Percentiles rank a stretch among this genome's conserved stretches.
Evolutionary conservation across 129 eudicot species (phyloP).

Genomic region (Lonicera japonica): DNA sequence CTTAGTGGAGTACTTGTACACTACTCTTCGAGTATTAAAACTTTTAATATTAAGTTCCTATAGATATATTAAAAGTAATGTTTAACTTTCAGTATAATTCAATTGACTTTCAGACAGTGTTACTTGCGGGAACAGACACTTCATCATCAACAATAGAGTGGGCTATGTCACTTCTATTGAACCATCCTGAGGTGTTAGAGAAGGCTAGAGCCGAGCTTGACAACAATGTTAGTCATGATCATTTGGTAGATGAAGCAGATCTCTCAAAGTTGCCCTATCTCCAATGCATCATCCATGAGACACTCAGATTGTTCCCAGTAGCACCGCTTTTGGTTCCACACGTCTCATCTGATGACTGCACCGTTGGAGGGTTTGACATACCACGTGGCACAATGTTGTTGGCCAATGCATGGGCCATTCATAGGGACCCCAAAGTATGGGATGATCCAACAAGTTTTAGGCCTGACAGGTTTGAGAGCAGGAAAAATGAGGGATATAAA

Average conservation of each 20-base stretch:
- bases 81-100: too few species aligned
- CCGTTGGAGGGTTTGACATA: conserved; percentile 30
- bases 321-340: conserved; percentile 46
- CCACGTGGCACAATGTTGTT: conserved; percentile 40
- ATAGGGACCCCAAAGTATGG: conserved; percentile 43
- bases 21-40: too few species aligned
- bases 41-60: too few species aligned
- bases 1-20: too few species aligned
- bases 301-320: conserved; percentile 37
- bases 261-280: conserved; percentile 37
- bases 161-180: conserved; percentile 43
- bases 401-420: conserved; percentile 43
- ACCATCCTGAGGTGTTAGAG: conserved; percentile 31
- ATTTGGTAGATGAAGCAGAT: conserved; percentile 26
- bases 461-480: conserved; percentile 37
- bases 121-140: conserved; percentile 38
- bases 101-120: conserved; percentile 12
- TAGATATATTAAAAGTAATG: too few species aligned
- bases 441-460: conserved; percentile 38
- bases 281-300: conserved; percentile 35
- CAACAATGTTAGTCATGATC: conserved; percentile 27
- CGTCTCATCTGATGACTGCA: conserved; percentile 31
- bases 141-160: conserved; percentile 36
- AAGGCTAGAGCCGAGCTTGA: conserved; percentile 40
- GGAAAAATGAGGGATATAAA: conserved; percentile 28